These are phyloP conservation scores for Heterobasidion occidentale DNA, from an alignment of 1,284 basidiomycete genomes.

Conservation along the genomic window DNA sequence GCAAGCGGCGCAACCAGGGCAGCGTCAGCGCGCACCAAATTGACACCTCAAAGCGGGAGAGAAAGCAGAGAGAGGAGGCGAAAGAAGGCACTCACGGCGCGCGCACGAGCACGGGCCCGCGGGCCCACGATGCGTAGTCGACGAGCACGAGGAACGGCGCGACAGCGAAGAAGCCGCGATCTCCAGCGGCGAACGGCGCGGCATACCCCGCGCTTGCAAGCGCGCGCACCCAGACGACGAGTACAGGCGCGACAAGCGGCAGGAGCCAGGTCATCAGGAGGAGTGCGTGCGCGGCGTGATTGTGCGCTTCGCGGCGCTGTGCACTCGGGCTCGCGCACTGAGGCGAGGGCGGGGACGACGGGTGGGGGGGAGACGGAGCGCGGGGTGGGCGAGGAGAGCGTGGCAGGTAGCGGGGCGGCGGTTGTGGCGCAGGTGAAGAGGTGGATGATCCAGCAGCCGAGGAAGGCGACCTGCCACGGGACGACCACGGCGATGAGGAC, in stretches of 20 bases:
- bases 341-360: not conserved
- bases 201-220: conserved; percentile 65
- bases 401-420: conserved; percentile 2
- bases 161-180: conserved; percentile 66
- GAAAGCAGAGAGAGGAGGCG: not conserved
- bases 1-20: not conserved
- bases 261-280: conserved; percentile 80
- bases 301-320: conserved; percentile 21
- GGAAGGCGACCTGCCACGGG: conserved; percentile 87
- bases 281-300: conserved; percentile 56
- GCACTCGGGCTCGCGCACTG: not conserved
- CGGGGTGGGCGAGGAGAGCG: conserved; percentile 4
- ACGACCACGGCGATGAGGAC: conserved; percentile 64
- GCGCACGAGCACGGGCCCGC: conserved; percentile 25
- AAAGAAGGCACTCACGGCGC: conserved; percentile 26
- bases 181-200: conserved; percentile 61
- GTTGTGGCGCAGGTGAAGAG: conserved; percentile 50
- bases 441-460: conserved; percentile 76
- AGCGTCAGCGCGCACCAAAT: not conserved
- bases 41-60: not conserved
- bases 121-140: conserved; percentile 46
- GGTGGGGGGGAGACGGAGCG: not conserved
- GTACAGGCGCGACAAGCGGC: conserved; percentile 72
- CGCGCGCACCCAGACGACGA: conserved; percentile 89
- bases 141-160: conserved; percentile 61